Evolutionary conservation across 2,329 filamentous ascomycete species (phyloP).

Genomic region (Ophiognomonia clavigignenti-juglandacearum): DNA sequence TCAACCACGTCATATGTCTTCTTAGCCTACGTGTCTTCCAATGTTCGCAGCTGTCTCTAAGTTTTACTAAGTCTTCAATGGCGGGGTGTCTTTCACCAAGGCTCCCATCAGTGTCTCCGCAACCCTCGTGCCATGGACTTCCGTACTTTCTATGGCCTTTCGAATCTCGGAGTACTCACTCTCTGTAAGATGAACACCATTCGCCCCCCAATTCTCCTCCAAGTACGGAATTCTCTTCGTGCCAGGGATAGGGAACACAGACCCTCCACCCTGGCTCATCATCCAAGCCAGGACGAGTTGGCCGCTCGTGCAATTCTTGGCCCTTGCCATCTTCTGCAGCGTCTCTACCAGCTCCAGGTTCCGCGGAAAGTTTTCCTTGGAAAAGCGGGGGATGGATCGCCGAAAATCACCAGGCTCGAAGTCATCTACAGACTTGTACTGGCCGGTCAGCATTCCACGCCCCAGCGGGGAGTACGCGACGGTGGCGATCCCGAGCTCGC

Average conservation of each 20-base stretch:
- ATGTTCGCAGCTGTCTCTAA: too few relatives aligned
- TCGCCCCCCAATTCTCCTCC: conserved; percentile 37
- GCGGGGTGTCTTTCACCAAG: too few relatives aligned
- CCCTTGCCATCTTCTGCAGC: conserved; percentile 43
- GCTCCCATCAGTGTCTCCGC: too few relatives aligned
- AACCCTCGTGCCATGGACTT: too few relatives aligned
- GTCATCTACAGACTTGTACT: conserved; percentile 37
- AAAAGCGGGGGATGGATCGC: conserved; percentile 38
- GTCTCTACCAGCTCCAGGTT: conserved; percentile 48
- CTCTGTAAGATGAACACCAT: too few relatives aligned
- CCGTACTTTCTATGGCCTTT: too few relatives aligned
- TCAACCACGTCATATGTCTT: too few relatives aligned
- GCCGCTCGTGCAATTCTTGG: conserved; percentile 48
- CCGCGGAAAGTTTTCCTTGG: conserved; percentile 45
- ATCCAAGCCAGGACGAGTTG: conserved; percentile 61
- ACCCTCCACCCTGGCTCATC: conserved; percentile 45
- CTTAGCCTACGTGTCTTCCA: too few relatives aligned
- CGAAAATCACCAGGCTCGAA: conserved; percentile 44
- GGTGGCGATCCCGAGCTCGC: conserved; percentile 50
- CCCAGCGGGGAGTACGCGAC: conserved; percentile 57
- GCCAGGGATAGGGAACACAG: conserved; percentile 52
- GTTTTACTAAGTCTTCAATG: too few relatives aligned
- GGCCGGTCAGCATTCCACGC: conserved; percentile 49
- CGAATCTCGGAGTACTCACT: too few relatives aligned
- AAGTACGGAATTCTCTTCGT: conserved; percentile 41